Evolutionary conservation across 164 flowering plant genomes (phyloP).

Genomic region (Cinnamomum chago): DNA sequence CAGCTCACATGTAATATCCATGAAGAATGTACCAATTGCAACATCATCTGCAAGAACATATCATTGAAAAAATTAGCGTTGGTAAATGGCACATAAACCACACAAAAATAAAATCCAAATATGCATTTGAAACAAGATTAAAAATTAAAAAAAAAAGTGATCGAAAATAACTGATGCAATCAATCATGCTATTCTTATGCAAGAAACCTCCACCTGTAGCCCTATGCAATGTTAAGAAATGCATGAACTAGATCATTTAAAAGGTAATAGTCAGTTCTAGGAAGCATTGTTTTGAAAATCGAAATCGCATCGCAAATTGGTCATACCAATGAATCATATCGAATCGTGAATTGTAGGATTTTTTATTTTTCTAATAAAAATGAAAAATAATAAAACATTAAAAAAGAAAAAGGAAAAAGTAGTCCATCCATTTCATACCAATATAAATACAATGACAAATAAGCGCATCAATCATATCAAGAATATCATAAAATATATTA

Average conservation of each 20-base stretch:
- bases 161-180: neutral
- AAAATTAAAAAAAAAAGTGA: neutral
- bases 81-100: neutral
- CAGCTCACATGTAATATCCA: conserved; percentile 88
- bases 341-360: neutral
- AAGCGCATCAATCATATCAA: too few relatives aligned
- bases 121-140: neutral
- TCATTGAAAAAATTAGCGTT: too few relatives aligned
- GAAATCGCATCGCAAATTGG: too few relatives aligned
- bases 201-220: neutral
- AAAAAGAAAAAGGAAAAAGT: too few relatives aligned
- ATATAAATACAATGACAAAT: too few relatives aligned
- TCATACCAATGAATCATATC: neutral
- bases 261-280: too few relatives aligned
- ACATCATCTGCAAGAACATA: conserved; percentile 65
- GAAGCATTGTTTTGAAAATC: too few relatives aligned
- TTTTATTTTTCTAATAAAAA: too few relatives aligned
- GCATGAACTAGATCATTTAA: too few relatives aligned
- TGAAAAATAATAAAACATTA: too few relatives aligned
- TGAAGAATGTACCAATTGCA: conserved; percentile 72
- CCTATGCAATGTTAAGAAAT: neutral
- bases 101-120: neutral
- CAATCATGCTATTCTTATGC: neutral
- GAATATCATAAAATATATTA: too few relatives aligned
- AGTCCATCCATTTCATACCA: too few relatives aligned